Percentiles rank a stretch among this genome's conserved stretches.
These are phyloP conservation scores for Aegilops umbellulata DNA, from an alignment of 176 grass and related monocot genomes.

Conservation along the genomic window DNA sequence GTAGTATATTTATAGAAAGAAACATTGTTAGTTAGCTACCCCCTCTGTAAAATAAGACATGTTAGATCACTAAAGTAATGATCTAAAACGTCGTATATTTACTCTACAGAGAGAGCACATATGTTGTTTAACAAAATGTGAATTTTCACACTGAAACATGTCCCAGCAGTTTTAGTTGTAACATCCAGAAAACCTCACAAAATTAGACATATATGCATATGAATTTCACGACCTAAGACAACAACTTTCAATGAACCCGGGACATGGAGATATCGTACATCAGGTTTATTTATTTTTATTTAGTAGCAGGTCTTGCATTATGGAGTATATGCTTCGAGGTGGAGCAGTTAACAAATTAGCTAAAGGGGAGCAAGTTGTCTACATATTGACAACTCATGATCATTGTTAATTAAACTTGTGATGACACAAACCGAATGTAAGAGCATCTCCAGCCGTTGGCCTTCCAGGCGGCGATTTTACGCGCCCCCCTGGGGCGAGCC, in stretches of 20 bases:
- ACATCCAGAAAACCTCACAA: too few relatives aligned
- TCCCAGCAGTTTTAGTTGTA: too few relatives aligned
- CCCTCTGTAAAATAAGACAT: too few relatives aligned
- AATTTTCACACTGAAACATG: neutral
- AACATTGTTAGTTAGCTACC: neutral
- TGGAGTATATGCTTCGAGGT: neutral
- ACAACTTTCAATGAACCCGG: neutral
- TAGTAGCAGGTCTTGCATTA: conserved; percentile 17
- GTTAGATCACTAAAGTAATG: too few relatives aligned
- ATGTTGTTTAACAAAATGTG: neutral
- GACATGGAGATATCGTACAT: neutral
- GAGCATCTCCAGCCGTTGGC: too few relatives aligned
- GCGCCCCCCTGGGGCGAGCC: too few relatives aligned
- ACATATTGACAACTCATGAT: neutral
- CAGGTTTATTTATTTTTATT: neutral
- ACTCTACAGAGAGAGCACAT: neutral
- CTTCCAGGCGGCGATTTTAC: too few relatives aligned
- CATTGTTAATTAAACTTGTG: neutral
- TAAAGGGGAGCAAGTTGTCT: conserved; percentile 10
- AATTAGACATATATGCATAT: neutral
- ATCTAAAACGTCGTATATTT: too few relatives aligned
- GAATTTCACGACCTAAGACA: neutral
- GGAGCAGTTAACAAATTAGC: conserved; percentile 15
- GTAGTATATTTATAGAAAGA: too few relatives aligned
- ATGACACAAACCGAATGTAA: conserved; percentile 4